Evolutionary conservation across 2,329 filamentous ascomycete species (phyloP), one percentile per base, ranked within the genome.

Genomic region (Torrubiellomyces zombiae): DNA sequence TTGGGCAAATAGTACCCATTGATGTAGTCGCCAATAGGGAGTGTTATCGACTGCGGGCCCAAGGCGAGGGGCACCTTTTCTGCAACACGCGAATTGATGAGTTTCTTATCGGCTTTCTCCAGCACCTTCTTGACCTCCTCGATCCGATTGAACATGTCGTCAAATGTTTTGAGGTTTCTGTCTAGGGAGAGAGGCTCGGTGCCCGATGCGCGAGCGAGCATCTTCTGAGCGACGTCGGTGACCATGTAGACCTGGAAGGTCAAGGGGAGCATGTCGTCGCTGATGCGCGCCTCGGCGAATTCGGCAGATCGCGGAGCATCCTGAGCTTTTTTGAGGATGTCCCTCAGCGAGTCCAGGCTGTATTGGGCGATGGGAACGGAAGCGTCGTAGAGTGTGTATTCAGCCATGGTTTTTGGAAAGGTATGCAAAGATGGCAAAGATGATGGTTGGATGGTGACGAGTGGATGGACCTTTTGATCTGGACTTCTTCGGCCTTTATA

Each of bases 191-290:
- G 25, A 8, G 45, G 43, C 20, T 48, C 42, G 4, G 18, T 24
- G 35, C 49, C 55, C 9, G 36, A 33, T 18, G 47, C 33, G 31
- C 48, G 50, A 11, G 47, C 43, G 18, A 45, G 34, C 11, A 51
- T 30, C 40, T 50, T 48, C 29, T 39, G 30, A 15, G 39, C 30
- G 7, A 32, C 23, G 34, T 49, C 44, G 31, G 45, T 37, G 19
- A 38, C 35, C 28, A 49, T 36, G 33, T 34, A 30, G 28, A 58
- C 39, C 38, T 62, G 58, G 42, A 53, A 50, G 35, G 30, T 40
- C 18, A 60, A 38, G 25, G 53, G 48, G 6, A 50, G 44, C 58
- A 61, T 61, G 44, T 60, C 54, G 3, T 44, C 38, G 32, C 37
- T 26, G 18, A 60, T 39, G 20, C 43, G 44, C 16, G 47, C 43